Base-by-base conservation (phyloP, 164 flowering plant species). In the Magnolia kwangsiensis region DNA sequence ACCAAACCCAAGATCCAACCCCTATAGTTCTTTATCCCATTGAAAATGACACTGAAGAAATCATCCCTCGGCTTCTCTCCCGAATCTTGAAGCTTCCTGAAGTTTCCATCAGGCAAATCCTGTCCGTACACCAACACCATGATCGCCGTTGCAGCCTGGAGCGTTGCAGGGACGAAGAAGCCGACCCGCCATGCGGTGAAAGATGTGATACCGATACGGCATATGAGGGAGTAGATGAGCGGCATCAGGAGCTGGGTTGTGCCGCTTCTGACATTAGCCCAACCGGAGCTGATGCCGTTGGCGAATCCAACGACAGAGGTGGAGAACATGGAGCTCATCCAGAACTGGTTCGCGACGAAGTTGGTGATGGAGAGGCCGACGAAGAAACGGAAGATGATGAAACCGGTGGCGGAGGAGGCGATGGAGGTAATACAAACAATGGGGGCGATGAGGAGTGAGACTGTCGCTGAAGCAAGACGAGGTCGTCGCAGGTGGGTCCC, bases 291-390 rank as follows among this genome's bases (percentile, higher is more conserved):
- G n/a, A n/a, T n/a, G n/a, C n/a, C n/a, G n/a, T n/a, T n/a, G n/a
- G n/a, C n/a, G n/a, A n/a, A n/a, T n/a, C n/a, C n/a, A n/a, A n/a
- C n/a, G n/a, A n/a, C n/a, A n/a, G 71, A 58, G n/a, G 86, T 74
- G 2, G 92, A 87, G 83, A 94, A 92, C 93, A 92, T 88, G 69
- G 94, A 87, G 85, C 97, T 94, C 96, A 91, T 90, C 98, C 98
- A 93, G 86, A 83, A 94, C 67, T 92, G 96, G 18, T 91, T 87
- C 1, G 95, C 91, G 24, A 94, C 97, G 70, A 94, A 94, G 59
- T 90, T 94, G 71, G 93, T 88, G 0, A 94, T 80, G 7, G 96
- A 92, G 83, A 94, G 87, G 20, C 97, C 95, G 7, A 91, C 89
- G 81, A 91, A 82, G 79, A 94, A 94, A 7, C 97, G 93, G 1